Evolutionary conservation across 768 basidiomycete genomes (phyloP).

Genomic region (Mycena albidolilacea): DNA sequence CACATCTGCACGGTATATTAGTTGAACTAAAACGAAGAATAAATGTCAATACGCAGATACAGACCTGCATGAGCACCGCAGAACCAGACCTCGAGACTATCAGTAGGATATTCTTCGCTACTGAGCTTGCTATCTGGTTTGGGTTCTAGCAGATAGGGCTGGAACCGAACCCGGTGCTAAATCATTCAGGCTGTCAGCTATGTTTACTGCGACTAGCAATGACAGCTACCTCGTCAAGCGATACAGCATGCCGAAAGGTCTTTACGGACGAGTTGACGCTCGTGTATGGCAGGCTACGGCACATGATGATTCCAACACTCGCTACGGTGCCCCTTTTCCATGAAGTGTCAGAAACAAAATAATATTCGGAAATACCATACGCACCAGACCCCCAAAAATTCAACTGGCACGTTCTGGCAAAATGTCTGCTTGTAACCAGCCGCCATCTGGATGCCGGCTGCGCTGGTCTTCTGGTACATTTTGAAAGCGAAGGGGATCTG

Average conservation of each 20-base stretch:
- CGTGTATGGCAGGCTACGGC: slow-evolving; percentile 77
- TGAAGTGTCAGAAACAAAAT: not conserved
- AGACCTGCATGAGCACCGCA: slow-evolving; percentile 78
- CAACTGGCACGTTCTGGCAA: slow-evolving; percentile 75
- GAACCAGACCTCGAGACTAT: slow-evolving; percentile 89
- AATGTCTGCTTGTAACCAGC: slow-evolving; percentile 83
- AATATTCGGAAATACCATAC: slow-evolving; percentile 33
- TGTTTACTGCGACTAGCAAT: not conserved
- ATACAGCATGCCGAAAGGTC: slow-evolving; percentile 82
- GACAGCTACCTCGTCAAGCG: slow-evolving; percentile 78
- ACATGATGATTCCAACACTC: slow-evolving; percentile 78
- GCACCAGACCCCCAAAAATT: slow-evolving; percentile 87
- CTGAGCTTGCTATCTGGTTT: slow-evolving; percentile 26
- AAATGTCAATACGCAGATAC: not conserved
- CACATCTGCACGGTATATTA: slow-evolving; percentile 61
- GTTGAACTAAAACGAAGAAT: slow-evolving; percentile 1
- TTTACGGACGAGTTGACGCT: slow-evolving; percentile 73
- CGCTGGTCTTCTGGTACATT: slow-evolving; percentile 71
- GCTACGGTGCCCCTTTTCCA: slow-evolving; percentile 81
- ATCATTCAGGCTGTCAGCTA: not conserved
- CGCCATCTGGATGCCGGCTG: slow-evolving; percentile 60
- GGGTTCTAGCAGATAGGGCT: slow-evolving; percentile 34
- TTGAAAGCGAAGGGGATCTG: slow-evolving; percentile 84
- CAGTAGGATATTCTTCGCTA: slow-evolving; percentile 49
- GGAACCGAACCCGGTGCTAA: slow-evolving; percentile 34